Evolutionary conservation across 2,329 filamentous ascomycete genomes (phyloP).

Genomic region (Paracoccidioides brasiliensis): DNA sequence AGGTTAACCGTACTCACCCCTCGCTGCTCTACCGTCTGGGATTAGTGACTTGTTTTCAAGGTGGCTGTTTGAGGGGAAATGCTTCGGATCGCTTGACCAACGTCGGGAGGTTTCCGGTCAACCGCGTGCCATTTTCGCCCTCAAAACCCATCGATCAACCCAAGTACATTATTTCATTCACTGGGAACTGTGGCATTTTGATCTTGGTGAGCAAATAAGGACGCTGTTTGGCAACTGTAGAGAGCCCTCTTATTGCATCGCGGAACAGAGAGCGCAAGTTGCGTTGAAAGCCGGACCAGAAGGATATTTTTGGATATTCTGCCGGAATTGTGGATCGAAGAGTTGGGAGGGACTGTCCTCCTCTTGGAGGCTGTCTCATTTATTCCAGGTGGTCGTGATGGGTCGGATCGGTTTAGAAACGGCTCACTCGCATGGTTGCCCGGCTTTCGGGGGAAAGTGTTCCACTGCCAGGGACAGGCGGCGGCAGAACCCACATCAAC

Average conservation of each 20-base stretch:
- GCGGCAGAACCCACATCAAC: not conserved
- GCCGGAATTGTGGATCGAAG: slow-evolving; percentile 4
- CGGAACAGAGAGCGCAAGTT: not conserved
- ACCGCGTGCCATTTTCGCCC: not conserved
- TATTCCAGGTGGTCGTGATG: slow-evolving; percentile 7
- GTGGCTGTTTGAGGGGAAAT: not conserved
- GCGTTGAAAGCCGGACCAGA: not conserved
- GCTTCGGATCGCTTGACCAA: not conserved
- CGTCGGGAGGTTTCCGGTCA: not conserved
- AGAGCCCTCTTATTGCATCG: too few species aligned
- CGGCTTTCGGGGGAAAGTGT: not conserved
- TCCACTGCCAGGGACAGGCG: not conserved
- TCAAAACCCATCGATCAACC: not conserved
- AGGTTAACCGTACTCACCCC: too few species aligned
- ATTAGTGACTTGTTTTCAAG: not conserved
- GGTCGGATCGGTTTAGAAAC: not conserved
- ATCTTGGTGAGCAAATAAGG: not conserved
- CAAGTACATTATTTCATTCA: not conserved
- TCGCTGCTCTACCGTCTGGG: not conserved
- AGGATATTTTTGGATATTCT: not conserved
- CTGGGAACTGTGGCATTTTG: not conserved
- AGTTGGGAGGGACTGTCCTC: slow-evolving; percentile 10
- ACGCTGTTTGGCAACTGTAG: too few species aligned
- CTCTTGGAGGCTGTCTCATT: slow-evolving; percentile 8
- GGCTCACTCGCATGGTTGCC: not conserved